Conservation (phyloP, 805 yeast species). For the Lipomyces starkeyi region DNA sequence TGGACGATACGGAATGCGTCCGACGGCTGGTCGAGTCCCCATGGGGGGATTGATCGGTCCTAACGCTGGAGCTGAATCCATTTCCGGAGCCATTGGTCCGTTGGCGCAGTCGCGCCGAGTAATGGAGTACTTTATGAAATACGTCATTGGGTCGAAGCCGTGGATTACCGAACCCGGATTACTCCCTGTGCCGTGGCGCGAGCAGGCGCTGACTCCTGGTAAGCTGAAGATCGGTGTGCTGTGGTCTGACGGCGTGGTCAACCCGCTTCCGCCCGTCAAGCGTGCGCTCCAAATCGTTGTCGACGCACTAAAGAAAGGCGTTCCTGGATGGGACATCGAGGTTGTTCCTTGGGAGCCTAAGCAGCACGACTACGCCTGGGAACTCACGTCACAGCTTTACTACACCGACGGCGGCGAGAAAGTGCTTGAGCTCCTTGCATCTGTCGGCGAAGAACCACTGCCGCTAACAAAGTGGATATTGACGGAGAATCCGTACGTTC, state of each 20-base stretch:
- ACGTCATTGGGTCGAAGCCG: constrained; percentile 56
- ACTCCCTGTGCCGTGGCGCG: constrained; percentile 60
- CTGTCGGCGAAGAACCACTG: constrained; percentile 71
- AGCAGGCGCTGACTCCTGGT: constrained; percentile 44
- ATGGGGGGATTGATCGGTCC: constrained; percentile 53
- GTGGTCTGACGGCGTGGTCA: constrained; percentile 56
- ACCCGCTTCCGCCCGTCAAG: constrained; percentile 57
- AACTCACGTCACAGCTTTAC: constrained; percentile 51
- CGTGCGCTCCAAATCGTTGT: constrained; percentile 49
- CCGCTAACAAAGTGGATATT: constrained; percentile 62
- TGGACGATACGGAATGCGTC: constrained; percentile 68
- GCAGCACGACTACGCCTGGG: constrained; percentile 44
- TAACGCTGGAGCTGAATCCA: constrained; percentile 54
- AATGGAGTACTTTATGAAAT: constrained; percentile 55
- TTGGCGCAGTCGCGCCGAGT: constrained; percentile 56
- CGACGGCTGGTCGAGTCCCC: constrained; percentile 60
- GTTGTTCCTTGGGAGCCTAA: constrained; percentile 41
- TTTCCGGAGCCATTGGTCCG: constrained; percentile 61
- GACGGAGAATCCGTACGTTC: constrained; percentile 52
- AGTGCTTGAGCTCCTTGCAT: constrained; percentile 57
- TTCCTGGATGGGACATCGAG: constrained; percentile 48
- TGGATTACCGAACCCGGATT: constrained; percentile 59
- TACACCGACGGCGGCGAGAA: constrained; percentile 70
- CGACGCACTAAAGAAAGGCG: constrained; percentile 53
- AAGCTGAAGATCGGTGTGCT: constrained; percentile 56